phyloP scores from a whole-genome alignment of 1,284 basidiomycete genomes.

The Pholiota adiposa region DNA sequence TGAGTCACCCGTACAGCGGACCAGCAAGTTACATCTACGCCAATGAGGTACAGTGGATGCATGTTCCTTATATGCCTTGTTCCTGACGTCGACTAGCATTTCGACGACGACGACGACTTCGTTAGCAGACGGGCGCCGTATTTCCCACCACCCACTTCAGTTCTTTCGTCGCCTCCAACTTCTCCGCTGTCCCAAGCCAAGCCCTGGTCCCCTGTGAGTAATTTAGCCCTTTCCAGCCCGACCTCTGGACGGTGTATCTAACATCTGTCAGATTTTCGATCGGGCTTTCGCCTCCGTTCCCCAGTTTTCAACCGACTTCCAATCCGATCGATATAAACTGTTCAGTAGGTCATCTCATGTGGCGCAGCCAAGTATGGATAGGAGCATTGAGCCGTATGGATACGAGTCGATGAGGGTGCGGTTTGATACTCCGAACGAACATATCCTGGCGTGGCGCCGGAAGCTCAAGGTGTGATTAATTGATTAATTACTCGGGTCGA shows the following conservation, averaged over 20 bases:
- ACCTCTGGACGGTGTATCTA: background rate
- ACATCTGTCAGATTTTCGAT: background rate
- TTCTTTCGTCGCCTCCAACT: slow-evolving; percentile 6
- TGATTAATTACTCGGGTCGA: background rate
- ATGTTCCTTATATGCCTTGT: too few relatives aligned
- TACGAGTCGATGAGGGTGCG: slow-evolving; percentile 18
- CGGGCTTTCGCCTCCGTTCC: slow-evolving; percentile 9
- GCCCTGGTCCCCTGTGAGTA: slow-evolving; percentile 1
- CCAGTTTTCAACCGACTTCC: slow-evolving; percentile 1
- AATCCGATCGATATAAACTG: slow-evolving; percentile 9
- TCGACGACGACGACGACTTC: slow-evolving; percentile 4
- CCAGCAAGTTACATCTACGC: slow-evolving; percentile 33
- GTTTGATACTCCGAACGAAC: slow-evolving; percentile 17
- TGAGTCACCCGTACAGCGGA: slow-evolving; percentile 33
- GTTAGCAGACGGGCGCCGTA: slow-evolving; percentile 4
- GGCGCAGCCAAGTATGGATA: background rate
- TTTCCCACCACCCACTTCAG: slow-evolving; percentile 11
- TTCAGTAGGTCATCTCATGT: slow-evolving; percentile 10
- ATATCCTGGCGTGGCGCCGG: slow-evolving; percentile 10
- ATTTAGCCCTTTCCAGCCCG: background rate
- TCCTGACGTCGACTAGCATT: background rate
- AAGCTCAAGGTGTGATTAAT: slow-evolving; percentile 17
- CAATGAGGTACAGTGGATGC: slow-evolving; percentile 24
- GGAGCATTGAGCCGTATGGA: slow-evolving; percentile 1
- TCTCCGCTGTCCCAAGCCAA: background rate